Conservation (phyloP, 805 yeast genomes). For the Wickerhamiella nectarea region DNA sequence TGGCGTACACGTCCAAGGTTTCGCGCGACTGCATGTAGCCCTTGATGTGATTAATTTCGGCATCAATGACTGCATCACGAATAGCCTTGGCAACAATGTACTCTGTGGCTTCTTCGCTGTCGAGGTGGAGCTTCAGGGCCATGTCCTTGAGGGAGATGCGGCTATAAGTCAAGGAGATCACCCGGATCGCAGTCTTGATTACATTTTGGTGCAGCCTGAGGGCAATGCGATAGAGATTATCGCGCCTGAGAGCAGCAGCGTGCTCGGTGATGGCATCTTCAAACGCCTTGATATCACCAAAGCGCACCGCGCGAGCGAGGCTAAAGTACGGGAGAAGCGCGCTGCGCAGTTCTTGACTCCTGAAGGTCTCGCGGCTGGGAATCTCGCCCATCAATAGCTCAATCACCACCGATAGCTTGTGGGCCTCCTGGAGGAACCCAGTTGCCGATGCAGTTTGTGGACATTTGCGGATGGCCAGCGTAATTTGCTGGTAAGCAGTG, state of each 20-base stretch:
- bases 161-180: conserved; percentile 80
- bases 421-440: conserved; percentile 82
- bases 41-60: conserved; percentile 75
- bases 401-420: conserved; percentile 74
- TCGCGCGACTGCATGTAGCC: conserved; percentile 90
- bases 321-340: conserved; percentile 70
- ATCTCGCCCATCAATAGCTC: conserved; percentile 94
- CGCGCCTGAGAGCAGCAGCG: conserved; percentile 49
- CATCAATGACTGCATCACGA: conserved; percentile 94
- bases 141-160: conserved; percentile 85
- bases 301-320: conserved; percentile 79
- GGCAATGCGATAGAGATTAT: conserved; percentile 72
- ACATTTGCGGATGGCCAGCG: conserved; percentile 91
- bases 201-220: conserved; percentile 89
- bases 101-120: conserved; percentile 91
- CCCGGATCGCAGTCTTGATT: conserved; percentile 92
- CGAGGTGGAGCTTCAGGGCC: conserved; percentile 81
- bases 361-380: conserved; percentile 76
- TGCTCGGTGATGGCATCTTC: conserved; percentile 53
- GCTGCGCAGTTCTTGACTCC: conserved; percentile 43
- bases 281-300: conserved; percentile 78
- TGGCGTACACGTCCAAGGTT: conserved; percentile 71
- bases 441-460: conserved; percentile 76
- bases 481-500: conserved; percentile 74
- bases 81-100: conserved; percentile 94